phyloP scores from a whole-genome alignment of 768 basidiomycete genomes.

The Suillus subalutaceus region DNA sequence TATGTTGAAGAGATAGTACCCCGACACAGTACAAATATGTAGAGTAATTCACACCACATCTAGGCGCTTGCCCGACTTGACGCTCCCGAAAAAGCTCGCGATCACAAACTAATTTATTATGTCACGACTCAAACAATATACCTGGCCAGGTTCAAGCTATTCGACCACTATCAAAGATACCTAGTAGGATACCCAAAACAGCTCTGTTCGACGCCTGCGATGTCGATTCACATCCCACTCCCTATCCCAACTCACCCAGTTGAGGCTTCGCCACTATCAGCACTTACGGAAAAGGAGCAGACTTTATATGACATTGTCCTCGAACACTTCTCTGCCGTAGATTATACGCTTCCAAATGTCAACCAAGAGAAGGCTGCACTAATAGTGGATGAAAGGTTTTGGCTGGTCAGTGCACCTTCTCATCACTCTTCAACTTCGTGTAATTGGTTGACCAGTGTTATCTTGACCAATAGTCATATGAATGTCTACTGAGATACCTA shows the following conservation, averaged over 20 bases:
- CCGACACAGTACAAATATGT: too few relatives aligned
- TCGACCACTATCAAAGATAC: neutral
- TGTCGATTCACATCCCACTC: slow-evolving; percentile 21
- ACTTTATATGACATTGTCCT: slow-evolving; percentile 57
- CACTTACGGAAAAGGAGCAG: slow-evolving; percentile 48
- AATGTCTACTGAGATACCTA: slow-evolving; percentile 76
- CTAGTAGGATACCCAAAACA: neutral
- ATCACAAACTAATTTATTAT: neutral
- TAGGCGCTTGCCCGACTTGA: neutral
- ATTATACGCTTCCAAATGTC: slow-evolving; percentile 54
- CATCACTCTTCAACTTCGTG: neutral
- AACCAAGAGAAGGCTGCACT: slow-evolving; percentile 47
- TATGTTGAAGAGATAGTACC: too few relatives aligned
- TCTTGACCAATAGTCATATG: slow-evolving; percentile 46
- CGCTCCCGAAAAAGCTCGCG: slow-evolving; percentile 11
- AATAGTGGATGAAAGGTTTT: slow-evolving; percentile 72
- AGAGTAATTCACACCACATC: too few relatives aligned
- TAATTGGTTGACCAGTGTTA: slow-evolving; percentile 11
- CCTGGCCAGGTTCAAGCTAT: neutral
- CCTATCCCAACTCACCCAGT: slow-evolving; percentile 27
- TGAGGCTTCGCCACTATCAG: slow-evolving; percentile 35
- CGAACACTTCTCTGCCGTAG: slow-evolving; percentile 52
- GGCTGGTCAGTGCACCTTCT: slow-evolving; percentile 53
- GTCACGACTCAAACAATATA: neutral
- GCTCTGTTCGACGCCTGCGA: slow-evolving; percentile 3